These are phyloP conservation scores for Coemansia sp. DNA, from an alignment of 192 early-diverging fungal genomes.

Conservation along the genomic window DNA sequence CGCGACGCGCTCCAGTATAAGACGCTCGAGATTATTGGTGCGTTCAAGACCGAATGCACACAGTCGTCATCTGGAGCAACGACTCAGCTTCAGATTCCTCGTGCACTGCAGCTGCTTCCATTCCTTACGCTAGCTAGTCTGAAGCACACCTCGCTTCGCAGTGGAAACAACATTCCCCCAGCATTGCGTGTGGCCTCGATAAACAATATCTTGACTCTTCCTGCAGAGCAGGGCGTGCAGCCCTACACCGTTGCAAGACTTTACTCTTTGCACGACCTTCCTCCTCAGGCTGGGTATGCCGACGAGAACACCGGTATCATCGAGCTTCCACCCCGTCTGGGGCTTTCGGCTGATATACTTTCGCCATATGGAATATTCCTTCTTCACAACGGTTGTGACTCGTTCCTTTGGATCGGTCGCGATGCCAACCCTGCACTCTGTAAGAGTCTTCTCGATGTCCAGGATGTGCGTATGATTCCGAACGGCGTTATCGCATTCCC, in stretches of 20 bases:
- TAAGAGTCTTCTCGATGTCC: constrained; percentile 63
- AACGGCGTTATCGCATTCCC: constrained; percentile 71
- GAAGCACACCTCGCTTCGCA: constrained; percentile 71
- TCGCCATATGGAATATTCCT: constrained; percentile 84
- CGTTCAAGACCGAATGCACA: constrained; percentile 82
- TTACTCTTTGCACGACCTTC: constrained; percentile 82
- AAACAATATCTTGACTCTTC: constrained; percentile 76
- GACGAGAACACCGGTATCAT: constrained; percentile 55
- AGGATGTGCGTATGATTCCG: constrained; percentile 29
- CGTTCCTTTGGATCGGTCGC: constrained; percentile 88
- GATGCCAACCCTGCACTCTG: constrained; percentile 73
- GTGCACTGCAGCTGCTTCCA: constrained; percentile 84
- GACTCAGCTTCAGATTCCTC: constrained; percentile 76
- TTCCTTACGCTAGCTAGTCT: constrained; percentile 75
- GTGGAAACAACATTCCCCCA: constrained; percentile 66
- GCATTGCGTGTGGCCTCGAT: constrained; percentile 81
- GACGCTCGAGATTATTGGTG: constrained; percentile 80
- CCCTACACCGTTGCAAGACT: constrained; percentile 72
- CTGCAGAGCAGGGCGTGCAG: constrained; percentile 70
- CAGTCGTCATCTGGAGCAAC: constrained; percentile 67
- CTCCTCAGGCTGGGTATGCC: constrained; percentile 51
- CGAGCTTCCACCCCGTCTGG: constrained; percentile 73
- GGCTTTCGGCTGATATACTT: constrained; percentile 80
- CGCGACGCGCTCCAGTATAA: constrained; percentile 89
- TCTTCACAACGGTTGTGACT: constrained; percentile 76